Percentiles rank a stretch among this genome's conserved stretches.
phyloP scores from a whole-genome alignment of 345 rosid species.

The Sisymbrium altissimum region DNA sequence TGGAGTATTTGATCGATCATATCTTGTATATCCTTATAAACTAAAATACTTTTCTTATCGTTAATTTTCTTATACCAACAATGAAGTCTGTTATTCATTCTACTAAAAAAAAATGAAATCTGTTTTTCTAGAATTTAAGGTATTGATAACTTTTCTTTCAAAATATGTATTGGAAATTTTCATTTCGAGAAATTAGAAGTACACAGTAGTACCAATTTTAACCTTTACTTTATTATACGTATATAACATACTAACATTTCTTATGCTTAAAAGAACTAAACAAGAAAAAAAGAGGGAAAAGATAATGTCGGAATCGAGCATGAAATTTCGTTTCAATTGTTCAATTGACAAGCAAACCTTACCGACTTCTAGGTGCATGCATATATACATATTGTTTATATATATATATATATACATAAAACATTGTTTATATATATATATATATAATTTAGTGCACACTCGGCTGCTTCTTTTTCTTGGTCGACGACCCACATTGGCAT shows the following conservation, averaged over 20 bases:
- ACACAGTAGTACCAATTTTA: neutral
- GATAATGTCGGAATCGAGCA: neutral
- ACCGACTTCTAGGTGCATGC: conserved; percentile 26
- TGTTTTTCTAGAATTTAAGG: neutral
- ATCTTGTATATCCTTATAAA: neutral
- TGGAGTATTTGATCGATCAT: neutral
- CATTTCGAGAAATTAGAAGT: neutral
- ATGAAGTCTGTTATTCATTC: neutral
- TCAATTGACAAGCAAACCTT: neutral
- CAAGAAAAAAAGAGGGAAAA: neutral
- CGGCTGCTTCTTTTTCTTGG: neutral
- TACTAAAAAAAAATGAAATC: too few species aligned
- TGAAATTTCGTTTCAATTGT: neutral
- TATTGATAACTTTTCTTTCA: neutral
- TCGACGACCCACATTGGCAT: conserved; percentile 1
- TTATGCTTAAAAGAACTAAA: neutral
- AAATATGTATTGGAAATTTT: neutral
- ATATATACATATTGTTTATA: neutral
- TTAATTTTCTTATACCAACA: neutral
- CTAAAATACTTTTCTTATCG: neutral
- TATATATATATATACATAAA: neutral
- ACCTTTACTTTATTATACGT: neutral
- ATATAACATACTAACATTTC: neutral
- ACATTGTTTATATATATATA: neutral
- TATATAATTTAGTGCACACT: neutral